These are phyloP conservation scores for Xylaria sp. DNA, from an alignment of 2,329 filamentous ascomycete species.

Conservation along the genomic window DNA sequence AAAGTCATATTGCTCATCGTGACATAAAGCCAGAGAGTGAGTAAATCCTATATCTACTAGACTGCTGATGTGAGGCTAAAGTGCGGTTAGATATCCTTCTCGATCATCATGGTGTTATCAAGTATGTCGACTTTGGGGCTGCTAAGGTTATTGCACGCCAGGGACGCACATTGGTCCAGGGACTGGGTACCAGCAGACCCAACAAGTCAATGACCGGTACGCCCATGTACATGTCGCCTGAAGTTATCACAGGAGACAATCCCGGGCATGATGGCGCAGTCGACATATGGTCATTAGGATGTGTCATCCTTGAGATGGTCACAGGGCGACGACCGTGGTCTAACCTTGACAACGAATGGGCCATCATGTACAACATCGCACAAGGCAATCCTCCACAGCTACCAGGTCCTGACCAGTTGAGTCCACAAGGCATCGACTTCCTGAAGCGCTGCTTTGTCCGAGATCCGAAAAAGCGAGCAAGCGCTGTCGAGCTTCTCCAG, in stretches of 20 bases:
- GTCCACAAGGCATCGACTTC: constrained; percentile 86
- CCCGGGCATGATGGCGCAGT: constrained; percentile 84
- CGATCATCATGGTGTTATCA: constrained; percentile 97
- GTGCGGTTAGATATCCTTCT: constrained; percentile 80
- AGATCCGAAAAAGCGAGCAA: constrained; percentile 81
- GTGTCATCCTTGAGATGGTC: constrained; percentile 97
- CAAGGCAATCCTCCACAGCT: constrained; percentile 93
- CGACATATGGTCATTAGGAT: constrained; percentile 96
- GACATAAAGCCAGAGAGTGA: constrained; percentile 97
- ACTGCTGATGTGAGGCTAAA: constrained; percentile 42
- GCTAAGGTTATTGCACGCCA: constrained; percentile 96
- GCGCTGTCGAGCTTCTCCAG: constrained; percentile 88
- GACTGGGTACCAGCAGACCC: constrained; percentile 68
- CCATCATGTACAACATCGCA: constrained; percentile 99
- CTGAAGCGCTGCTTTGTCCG: constrained; percentile 85
- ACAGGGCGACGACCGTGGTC: constrained; percentile 95
- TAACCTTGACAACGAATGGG: constrained; percentile 97
- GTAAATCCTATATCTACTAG: constrained; percentile 50
- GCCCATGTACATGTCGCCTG: constrained; percentile 99
- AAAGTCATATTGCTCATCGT: constrained; percentile 90
- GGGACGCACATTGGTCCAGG: constrained; percentile 82
- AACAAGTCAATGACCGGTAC: constrained; percentile 97
- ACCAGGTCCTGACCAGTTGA: constrained; percentile 84
- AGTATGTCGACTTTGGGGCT: constrained; percentile 98
- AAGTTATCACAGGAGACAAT: constrained; percentile 93